Evolutionary conservation across 1,284 basidiomycete species (phyloP), one percentile per base, ranked within the genome.

Genomic region (Xerocomus minutiporus): DNA sequence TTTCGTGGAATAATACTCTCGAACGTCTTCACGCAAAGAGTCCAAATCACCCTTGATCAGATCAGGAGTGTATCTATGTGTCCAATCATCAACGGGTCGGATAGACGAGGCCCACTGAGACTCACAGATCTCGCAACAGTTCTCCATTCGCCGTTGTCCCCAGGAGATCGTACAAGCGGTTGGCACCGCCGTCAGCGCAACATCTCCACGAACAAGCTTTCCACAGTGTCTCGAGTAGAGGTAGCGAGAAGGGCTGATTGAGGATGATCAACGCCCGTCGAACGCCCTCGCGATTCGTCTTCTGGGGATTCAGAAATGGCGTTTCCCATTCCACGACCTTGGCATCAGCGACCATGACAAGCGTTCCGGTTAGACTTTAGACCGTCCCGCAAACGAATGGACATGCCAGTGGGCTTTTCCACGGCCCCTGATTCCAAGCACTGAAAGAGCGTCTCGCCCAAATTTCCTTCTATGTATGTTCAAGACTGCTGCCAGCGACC

Each of bases 121-220:
- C 67, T 64, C 64, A 73, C 73, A 57, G 50, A 48, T 60, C 57
- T 46, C 67, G 66, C 32, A 68, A 60, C 9, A 64, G 65, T n/a
- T 56, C 48, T 12, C 29, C 38, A 20, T 57, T 48, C 0, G 28
- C 44, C 25, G 51, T 56, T 36, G 66, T 58, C 29, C 49, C 53
- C 54, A 89, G 71, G 13, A 76, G 62, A 62, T 96, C 92, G 59
- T 85, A 81, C 23, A 98, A 74, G 20, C 91, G 79, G 70, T 99
- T 99, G 2, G 91, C 92, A 41, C 94, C 96, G 15, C 96, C 96
- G 64, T 98, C 96, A 0, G 96, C 96, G 68, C 95, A 99, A 53
- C 75, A 81, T 55, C 71, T 77, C 82, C 78, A 86, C 61, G 72
- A 55, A 59, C 82, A 80, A 4, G 83, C 73, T 6, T 71, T 63